phyloP scores from a whole-genome alignment of 2,329 filamentous ascomycete genomes.

The Penicillium occitanis region DNA sequence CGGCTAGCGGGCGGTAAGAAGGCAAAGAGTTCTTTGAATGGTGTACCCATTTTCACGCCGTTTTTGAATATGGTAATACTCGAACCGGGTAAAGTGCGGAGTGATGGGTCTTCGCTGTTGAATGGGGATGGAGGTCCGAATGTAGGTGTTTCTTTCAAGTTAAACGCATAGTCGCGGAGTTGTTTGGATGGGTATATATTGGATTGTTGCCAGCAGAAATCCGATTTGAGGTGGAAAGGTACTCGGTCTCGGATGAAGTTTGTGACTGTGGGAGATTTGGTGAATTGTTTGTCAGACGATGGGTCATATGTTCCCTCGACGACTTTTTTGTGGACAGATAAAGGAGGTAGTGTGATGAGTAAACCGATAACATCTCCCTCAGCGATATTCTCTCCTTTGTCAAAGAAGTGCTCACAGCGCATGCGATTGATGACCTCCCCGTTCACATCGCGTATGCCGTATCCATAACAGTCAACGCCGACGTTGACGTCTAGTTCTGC shows the following conservation, averaged over 20 bases:
- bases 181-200: conserved; percentile 73
- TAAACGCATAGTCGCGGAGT: conserved; percentile 67
- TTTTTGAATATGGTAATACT: conserved; percentile 92
- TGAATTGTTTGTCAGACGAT: conserved; percentile 60
- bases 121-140: conserved; percentile 54
- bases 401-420: conserved; percentile 85
- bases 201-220: conserved; percentile 81
- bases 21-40: conserved; percentile 82
- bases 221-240: conserved; percentile 88
- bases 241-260: conserved; percentile 95
- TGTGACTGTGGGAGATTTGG: conserved; percentile 55
- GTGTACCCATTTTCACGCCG: conserved; percentile 77
- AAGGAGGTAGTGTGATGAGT: conserved; percentile 84
- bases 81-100: conserved; percentile 83
- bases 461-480: conserved; percentile 92
- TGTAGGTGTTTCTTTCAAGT: conserved; percentile 47
- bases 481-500: conserved; percentile 57
- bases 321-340: conserved; percentile 82
- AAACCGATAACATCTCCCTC: conserved; percentile 94
- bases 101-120: conserved; percentile 69
- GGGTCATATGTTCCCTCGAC: conserved; percentile 86
- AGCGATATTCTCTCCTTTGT: conserved; percentile 71
- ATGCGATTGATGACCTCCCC: conserved; percentile 94
- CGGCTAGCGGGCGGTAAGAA: conserved; percentile 86
- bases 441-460: conserved; percentile 83